Base-by-base conservation (phyloP, 2,329 filamentous ascomycete genomes). In the Penicillium decumbens region DNA sequence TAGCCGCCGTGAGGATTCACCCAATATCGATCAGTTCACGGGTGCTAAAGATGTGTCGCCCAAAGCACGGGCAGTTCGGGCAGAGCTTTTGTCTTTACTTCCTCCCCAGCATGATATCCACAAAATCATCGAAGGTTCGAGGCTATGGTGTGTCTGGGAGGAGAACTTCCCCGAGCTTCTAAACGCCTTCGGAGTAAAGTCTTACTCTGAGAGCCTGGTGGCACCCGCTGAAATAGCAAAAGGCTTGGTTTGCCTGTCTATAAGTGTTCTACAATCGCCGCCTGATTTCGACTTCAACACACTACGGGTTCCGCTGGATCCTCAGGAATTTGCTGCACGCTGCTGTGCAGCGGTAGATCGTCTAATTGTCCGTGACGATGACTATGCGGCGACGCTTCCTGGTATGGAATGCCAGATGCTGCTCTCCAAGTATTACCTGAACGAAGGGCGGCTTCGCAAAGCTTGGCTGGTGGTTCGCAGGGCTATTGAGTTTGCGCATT, bases 401-500 rank as follows among this genome's bases (percentile, higher is more conserved):
- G 76, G 75, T 3, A 70, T 83, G 48, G 78, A 82, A 59, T 77
- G 75, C 43, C 69, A 78, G 37, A 65, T 76, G 42, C 60, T 83
- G 10, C 69, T 76, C 35, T 69, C 73, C 10, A 81, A 80, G 57
- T 73, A 77, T 53, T 77, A 79, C 53, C 66, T 79, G 44, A 77
- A 80, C 49, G 75, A 79, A 52, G 80, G 80, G 2, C 75, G 77
- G 37, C 79, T 80, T 9, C 74, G 77, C 30, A 72, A 76, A 53
- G 75, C 77, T 1, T 83, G 80, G 80, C 66, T 80, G 4, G 63
- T 72, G 7, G 71, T 72, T 35, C 74, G 80, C 10, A 72, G 75
- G 35, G 80, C 74, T 3, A 66, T 82, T 33, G 76, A 76, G 57
- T 75, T 77, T 50, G 74, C 74, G 6, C 72, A 81, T 51, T 65